These are phyloP conservation scores for Leptomonas pyrrhocoris DNA, from an alignment of 208 protist genomes.

Conservation along the genomic window DNA sequence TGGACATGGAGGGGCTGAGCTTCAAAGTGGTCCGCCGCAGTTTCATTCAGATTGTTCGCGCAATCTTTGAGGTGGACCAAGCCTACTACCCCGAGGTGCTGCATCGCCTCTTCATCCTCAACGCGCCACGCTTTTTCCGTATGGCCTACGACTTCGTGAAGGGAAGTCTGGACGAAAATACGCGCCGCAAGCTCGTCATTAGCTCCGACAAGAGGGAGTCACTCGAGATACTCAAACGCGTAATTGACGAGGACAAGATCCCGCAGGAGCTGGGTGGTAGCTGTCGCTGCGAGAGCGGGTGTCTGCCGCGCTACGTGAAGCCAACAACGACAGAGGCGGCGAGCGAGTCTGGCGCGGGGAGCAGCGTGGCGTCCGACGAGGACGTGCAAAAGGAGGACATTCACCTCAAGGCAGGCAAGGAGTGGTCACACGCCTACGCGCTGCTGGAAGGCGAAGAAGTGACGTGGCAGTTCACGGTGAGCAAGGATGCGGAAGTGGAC, in stretches of 20 bases:
- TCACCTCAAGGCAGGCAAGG: conserved; percentile 50
- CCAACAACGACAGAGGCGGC: conserved; percentile 13
- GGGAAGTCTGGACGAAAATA: conserved; percentile 65
- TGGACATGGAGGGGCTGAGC: conserved; percentile 63
- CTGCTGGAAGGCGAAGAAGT: conserved; percentile 28
- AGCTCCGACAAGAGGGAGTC: conserved; percentile 52
- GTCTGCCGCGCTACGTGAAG: conserved; percentile 44
- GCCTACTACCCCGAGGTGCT: conserved; percentile 78
- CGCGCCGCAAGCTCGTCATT: conserved; percentile 70
- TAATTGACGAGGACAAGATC: conserved; percentile 75
- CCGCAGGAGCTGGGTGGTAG: conserved; percentile 58
- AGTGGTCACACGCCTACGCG: conserved; percentile 25
- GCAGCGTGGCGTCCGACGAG: neutral
- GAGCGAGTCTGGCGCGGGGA: neutral
- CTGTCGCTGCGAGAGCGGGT: conserved; percentile 63
- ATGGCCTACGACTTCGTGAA: conserved; percentile 64
- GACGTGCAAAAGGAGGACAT: conserved; percentile 41
- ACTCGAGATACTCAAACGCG: conserved; percentile 40
- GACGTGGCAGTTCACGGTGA: conserved; percentile 45
- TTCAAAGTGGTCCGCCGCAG: conserved; percentile 54
- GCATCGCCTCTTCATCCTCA: conserved; percentile 78
- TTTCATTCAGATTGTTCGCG: conserved; percentile 49
- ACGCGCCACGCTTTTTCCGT: conserved; percentile 53
- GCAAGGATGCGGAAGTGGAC: conserved; percentile 28
- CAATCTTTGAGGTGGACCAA: conserved; percentile 70